phyloP scores from a whole-genome alignment of 345 rosid species.

The Zanthoxylum bungeanum region DNA sequence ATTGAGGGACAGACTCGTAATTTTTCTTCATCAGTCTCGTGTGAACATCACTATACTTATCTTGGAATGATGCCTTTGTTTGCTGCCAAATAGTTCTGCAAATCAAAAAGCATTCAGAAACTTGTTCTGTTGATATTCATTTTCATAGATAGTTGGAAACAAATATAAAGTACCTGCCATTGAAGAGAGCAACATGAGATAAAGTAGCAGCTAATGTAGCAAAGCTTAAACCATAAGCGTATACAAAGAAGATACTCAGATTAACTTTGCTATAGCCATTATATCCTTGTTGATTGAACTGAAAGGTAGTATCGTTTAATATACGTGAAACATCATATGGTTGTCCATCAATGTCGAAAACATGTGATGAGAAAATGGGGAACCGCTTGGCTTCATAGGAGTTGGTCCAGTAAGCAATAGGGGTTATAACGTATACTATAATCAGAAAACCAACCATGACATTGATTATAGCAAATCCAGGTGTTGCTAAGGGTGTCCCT shows the following conservation, averaged over 20 bases:
- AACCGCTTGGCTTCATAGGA: slow-evolving; percentile 48
- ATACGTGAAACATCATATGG: slow-evolving; percentile 52
- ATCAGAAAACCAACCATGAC: slow-evolving; percentile 47
- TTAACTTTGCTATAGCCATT: slow-evolving; percentile 63
- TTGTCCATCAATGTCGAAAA: slow-evolving; percentile 44
- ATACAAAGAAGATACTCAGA: slow-evolving; percentile 56
- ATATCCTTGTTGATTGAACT: slow-evolving; percentile 38
- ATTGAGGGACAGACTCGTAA: slow-evolving; percentile 40
- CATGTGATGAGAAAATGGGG: slow-evolving; percentile 46
- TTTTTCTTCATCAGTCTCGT: slow-evolving; percentile 69
- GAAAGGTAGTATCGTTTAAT: slow-evolving; percentile 39
- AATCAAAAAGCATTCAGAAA: not conserved
- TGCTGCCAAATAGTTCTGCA: slow-evolving; percentile 45
- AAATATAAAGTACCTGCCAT: slow-evolving; percentile 13
- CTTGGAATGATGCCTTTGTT: slow-evolving; percentile 28
- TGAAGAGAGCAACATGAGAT: slow-evolving; percentile 64
- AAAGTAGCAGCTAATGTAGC: slow-evolving; percentile 47
- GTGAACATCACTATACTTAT: slow-evolving; percentile 52
- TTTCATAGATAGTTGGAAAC: slow-evolving; percentile 31
- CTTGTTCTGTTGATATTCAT: not conserved
- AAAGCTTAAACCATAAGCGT: slow-evolving; percentile 62
- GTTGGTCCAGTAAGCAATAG: slow-evolving; percentile 53
- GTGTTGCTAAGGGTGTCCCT: slow-evolving; percentile 69
- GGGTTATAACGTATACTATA: slow-evolving; percentile 46
- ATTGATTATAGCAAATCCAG: slow-evolving; percentile 61